phyloP scores from a whole-genome alignment of 208 protist genomes.

The Porcisia deanei region DNA sequence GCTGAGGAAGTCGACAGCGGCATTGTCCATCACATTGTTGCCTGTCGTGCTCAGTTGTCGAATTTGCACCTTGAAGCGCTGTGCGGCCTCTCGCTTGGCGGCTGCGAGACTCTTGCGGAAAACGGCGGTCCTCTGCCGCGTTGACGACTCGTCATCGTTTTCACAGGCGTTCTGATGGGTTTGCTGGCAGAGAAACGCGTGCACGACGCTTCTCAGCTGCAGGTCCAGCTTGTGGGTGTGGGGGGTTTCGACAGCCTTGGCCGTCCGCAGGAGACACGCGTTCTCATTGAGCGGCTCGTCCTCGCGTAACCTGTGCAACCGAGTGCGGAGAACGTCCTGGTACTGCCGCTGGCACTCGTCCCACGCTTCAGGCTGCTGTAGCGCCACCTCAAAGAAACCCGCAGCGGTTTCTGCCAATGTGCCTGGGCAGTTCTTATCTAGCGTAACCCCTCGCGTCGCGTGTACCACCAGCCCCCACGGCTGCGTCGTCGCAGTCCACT shows the following conservation, averaged over 20 bases:
- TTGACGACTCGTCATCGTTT: neutral
- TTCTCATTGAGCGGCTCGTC: neutral
- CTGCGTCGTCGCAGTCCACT: conserved; percentile 29
- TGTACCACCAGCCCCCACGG: conserved; percentile 32
- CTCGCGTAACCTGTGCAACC: neutral
- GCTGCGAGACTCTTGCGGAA: conserved; percentile 3
- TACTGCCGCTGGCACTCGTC: conserved; percentile 1
- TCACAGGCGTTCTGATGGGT: neutral
- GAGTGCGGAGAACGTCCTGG: neutral
- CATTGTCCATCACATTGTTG: no score
- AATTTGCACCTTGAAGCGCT: conserved; percentile 17
- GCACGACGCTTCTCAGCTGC: conserved; percentile 46
- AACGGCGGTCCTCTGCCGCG: neutral
- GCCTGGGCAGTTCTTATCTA: neutral
- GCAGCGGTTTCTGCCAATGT: neutral
- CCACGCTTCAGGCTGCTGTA: conserved; percentile 12
- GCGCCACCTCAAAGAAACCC: conserved; percentile 12
- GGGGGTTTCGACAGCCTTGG: neutral
- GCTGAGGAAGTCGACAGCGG: neutral
- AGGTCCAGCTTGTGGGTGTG: conserved; percentile 39
- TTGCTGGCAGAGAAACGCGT: conserved; percentile 29
- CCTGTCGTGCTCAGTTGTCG: neutral
- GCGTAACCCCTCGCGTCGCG: neutral
- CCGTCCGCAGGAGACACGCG: neutral
- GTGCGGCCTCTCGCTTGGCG: conserved; percentile 15